Evolutionary conservation across 225 moss, liverwort and hornwort species (phyloP), one percentile per base, ranked within the genome.

Genomic region (Pseudisothecium myosuroides): DNA sequence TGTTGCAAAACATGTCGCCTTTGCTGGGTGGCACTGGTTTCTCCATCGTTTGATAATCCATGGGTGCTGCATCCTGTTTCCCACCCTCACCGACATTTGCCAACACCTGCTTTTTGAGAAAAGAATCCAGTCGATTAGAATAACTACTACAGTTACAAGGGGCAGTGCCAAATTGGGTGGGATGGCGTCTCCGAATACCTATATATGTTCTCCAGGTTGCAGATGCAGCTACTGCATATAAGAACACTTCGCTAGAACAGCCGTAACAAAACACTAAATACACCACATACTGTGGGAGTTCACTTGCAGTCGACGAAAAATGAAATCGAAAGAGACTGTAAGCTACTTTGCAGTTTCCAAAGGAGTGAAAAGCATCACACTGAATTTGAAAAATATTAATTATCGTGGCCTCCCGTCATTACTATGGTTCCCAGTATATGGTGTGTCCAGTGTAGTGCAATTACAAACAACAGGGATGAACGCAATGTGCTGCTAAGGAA

Each of bases 1-100:
- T 92, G 86, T 96, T 88, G 75, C 91, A 91, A 77, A 95, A 96
- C 60, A 95, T 90, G 59, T 89, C 91, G 61, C 82, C 86, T 63
- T 92, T 92, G 76, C 81, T 86, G 27, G 91, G 92, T 52, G 85
- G 64, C 55, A 85, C 85, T 31, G 79, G 4, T 77, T 83, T 86
- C 81, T 86, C 93, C 18, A 88, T 77, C 18, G 81, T 37, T 72
- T 89, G 90, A 68, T 64, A 90, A 83, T 92, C 93, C 91, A 90
- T 90, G 76, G 67, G 71, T 45, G 89, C 79, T 65, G 81, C 68
- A 63, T 92, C 92, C 89, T 90, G 91, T 91, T 92, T 95, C 65
- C 90, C 90, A 85, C 90, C 89, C 84, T 90, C 93, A 82, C 91
- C 90, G 15, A 92, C 71, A 66, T 95, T 92, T 66, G 91, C 91